Percentiles rank a stretch among this genome's conserved stretches.
Conservation (phyloP, 306 rosid species). For the Rosa persica region DNA sequence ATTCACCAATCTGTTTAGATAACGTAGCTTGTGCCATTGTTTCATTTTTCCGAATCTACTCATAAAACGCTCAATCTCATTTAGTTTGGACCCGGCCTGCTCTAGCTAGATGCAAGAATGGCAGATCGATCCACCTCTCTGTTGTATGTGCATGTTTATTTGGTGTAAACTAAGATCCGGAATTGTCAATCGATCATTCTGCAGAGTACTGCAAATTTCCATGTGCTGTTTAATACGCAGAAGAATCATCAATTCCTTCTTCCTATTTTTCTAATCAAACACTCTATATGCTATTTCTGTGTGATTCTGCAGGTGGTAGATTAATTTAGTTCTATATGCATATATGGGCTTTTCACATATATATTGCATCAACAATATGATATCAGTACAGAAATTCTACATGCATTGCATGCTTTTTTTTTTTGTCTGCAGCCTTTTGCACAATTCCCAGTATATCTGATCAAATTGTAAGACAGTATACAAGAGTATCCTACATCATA, state of each 20-base stretch:
- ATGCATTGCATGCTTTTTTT: constrained; percentile 19
- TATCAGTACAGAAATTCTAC: background rate
- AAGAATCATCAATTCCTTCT: background rate
- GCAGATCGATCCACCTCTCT: constrained; percentile 7
- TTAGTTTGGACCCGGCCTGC: background rate
- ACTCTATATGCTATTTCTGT: background rate
- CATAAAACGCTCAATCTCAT: background rate
- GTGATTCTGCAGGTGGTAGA: constrained; percentile 1
- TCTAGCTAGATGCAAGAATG: background rate
- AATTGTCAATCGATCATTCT: background rate
- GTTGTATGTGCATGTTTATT: background rate
- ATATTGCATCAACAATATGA: background rate
- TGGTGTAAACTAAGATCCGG: background rate
- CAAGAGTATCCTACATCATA: background rate
- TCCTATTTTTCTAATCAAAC: constrained; percentile 1
- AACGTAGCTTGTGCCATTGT: background rate
- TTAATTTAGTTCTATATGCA: background rate
- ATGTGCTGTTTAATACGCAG: background rate
- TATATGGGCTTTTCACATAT: background rate
- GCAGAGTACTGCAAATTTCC: background rate
- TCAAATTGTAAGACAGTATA: background rate
- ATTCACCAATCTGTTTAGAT: too few relatives aligned
- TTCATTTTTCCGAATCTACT: background rate
- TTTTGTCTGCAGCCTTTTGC: background rate
- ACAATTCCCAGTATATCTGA: constrained; percentile 7